phyloP scores from a whole-genome alignment of 2,329 filamentous ascomycete species.

The Coccinonectria pachysandricola region DNA sequence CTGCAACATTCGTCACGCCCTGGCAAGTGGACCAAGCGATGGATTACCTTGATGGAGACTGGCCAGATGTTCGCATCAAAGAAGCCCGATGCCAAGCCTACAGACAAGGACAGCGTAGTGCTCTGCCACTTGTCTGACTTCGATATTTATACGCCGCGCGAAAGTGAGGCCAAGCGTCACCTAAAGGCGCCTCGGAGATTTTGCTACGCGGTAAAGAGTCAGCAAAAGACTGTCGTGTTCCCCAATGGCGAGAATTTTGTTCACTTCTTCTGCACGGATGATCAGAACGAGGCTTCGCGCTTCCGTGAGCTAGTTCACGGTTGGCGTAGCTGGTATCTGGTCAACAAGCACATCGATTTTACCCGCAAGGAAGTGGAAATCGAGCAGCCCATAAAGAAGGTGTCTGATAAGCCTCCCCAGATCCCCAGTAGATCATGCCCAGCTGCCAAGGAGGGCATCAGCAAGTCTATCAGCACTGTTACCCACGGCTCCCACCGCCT shows the following conservation, averaged over 20 bases:
- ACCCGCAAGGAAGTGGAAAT: conserved; percentile 30
- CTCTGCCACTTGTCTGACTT: conserved; percentile 86
- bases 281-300: conserved; percentile 51
- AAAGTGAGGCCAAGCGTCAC: conserved; percentile 54
- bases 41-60: conserved; percentile 60
- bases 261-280: conserved; percentile 82
- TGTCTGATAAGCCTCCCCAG: conserved; percentile 7
- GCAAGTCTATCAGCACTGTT: conserved; percentile 27
- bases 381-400: conserved; percentile 3
- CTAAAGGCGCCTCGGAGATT: conserved; percentile 76
- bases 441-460: conserved; percentile 22
- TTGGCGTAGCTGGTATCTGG: conserved; percentile 90
- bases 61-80: conserved; percentile 67
- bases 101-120: conserved; percentile 56
- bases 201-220: conserved; percentile 84
- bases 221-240: conserved; percentile 80
- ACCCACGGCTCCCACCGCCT: conserved; percentile 21
- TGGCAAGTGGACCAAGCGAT: conserved; percentile 83
- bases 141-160: conserved; percentile 74
- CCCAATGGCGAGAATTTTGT: conserved; percentile 75
- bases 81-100: conserved; percentile 47
- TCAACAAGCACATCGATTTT: conserved; percentile 52
- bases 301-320: conserved; percentile 64
- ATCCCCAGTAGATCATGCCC: conserved; percentile 5
- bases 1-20: conserved; percentile 73